phyloP scores from a whole-genome alignment of 2,329 filamentous ascomycete species.

The Ambrosiella cleistominuta region DNA sequence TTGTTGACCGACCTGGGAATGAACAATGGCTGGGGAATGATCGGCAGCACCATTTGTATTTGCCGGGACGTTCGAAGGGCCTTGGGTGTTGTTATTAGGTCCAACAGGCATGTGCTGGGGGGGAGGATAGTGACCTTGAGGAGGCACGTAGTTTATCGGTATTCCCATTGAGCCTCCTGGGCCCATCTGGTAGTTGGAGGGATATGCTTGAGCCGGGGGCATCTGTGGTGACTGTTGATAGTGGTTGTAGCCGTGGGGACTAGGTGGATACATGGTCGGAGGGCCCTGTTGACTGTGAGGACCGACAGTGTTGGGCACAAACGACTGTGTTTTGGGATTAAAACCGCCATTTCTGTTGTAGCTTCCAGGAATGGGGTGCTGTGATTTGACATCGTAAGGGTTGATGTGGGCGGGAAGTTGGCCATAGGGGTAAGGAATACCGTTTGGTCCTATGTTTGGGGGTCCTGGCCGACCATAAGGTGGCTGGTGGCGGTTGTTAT shows the following conservation, averaged over 20 bases:
- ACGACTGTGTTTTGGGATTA: constrained; percentile 86
- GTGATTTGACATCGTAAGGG: constrained; percentile 46
- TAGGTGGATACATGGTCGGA: not conserved
- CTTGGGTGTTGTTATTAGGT: not conserved
- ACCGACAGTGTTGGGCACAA: constrained; percentile 42
- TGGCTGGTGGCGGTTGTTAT: not conserved
- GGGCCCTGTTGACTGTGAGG: not conserved
- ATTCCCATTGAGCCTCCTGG: constrained; percentile 14
- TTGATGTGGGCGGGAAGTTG: constrained; percentile 56
- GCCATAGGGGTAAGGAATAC: constrained; percentile 54
- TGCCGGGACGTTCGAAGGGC: not conserved
- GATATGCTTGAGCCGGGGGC: constrained; percentile 26
- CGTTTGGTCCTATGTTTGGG: constrained; percentile 15
- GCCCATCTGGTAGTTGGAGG: constrained; percentile 35
- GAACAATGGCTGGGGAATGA: too few relatives aligned
- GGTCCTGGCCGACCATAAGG: not conserved
- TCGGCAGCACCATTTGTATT: too few relatives aligned
- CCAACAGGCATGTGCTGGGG: not conserved
- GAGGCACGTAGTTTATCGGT: not conserved
- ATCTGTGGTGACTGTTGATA: constrained; percentile 28
- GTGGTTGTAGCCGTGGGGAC: constrained; percentile 22
- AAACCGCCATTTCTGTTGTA: constrained; percentile 66
- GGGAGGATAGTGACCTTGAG: not conserved
- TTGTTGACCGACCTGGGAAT: too few relatives aligned
- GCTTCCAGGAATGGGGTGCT: constrained; percentile 67